A percentile compares a stretch with the other conserved stretches of the same genome.
Conservation (phyloP, 176 grass and related monocot species). For the Leersia perrieri region DNA sequence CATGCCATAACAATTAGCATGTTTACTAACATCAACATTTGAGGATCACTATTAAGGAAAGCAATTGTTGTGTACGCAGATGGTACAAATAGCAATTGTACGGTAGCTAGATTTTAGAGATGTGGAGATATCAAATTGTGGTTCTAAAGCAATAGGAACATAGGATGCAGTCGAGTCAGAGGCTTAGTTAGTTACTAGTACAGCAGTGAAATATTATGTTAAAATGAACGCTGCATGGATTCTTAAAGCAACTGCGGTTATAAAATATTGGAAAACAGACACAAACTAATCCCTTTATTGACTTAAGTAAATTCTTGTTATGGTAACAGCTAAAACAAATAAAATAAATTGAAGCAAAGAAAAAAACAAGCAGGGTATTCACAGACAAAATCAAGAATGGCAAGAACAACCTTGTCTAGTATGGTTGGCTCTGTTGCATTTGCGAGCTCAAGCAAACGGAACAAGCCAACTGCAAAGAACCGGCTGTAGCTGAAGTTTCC, state of each 20-base stretch:
- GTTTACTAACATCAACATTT: not conserved
- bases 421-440: constrained; percentile 93
- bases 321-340: not conserved
- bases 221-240: not conserved
- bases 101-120: not conserved
- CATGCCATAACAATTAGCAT: not conserved
- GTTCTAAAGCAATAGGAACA: not conserved
- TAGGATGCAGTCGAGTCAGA: not conserved
- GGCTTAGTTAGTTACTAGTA: not conserved
- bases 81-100: no score
- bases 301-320: not conserved
- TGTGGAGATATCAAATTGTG: not conserved
- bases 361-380: not conserved
- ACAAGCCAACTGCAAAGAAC: constrained; percentile 94
- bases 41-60: not conserved
- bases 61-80: not conserved
- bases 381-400: constrained; percentile 21
- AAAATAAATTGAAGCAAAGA: not conserved
- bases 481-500: constrained; percentile 95
- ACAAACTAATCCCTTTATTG: not conserved
- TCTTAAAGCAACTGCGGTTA: not conserved
- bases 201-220: not conserved
- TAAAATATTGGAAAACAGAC: not conserved
- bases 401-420: constrained; percentile 79
- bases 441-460: constrained; percentile 91